These are phyloP conservation scores for Yamadazyma dendronema DNA, from an alignment of 1,139 yeast genomes.

Conservation along the genomic window DNA sequence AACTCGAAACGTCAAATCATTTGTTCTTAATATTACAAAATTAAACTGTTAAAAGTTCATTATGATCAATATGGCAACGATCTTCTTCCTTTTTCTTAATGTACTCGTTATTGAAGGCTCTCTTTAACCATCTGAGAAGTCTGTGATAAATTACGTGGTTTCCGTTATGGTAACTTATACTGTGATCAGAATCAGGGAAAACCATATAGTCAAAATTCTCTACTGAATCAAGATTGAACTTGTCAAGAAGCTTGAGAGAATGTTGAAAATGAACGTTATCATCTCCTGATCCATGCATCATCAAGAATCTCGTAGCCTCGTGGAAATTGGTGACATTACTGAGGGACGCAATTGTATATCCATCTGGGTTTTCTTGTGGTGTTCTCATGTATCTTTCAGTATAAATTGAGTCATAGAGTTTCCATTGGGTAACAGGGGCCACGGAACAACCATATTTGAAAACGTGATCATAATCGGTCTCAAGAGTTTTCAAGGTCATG, in stretches of 20 bases:
- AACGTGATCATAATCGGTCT: slow-evolving; percentile 57
- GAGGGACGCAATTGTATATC: slow-evolving; percentile 56
- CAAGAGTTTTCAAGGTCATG: slow-evolving; percentile 70
- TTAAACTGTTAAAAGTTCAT: too few species aligned
- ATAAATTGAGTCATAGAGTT: slow-evolving; percentile 69
- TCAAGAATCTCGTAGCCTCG: slow-evolving; percentile 55
- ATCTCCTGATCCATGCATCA: slow-evolving; percentile 82
- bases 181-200: slow-evolving; percentile 79
- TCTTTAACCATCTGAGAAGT: slow-evolving; percentile 55
- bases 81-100: background rate
- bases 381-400: slow-evolving; percentile 78
- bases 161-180: slow-evolving; percentile 70
- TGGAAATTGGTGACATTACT: slow-evolving; percentile 46
- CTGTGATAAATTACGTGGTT: slow-evolving; percentile 64
- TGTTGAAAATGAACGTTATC: slow-evolving; percentile 82
- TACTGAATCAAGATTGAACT: slow-evolving; percentile 52
- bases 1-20: too few species aligned
- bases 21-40: too few species aligned
- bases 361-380: slow-evolving; percentile 60
- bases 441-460: slow-evolving; percentile 74
- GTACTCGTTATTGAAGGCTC: slow-evolving; percentile 16
- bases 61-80: background rate
- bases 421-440: slow-evolving; percentile 83
- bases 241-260: slow-evolving; percentile 61
- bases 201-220: slow-evolving; percentile 74